These are phyloP conservation scores for Yamadazyma buinensis DNA, from an alignment of 1,139 yeast species.

Conservation along the genomic window DNA sequence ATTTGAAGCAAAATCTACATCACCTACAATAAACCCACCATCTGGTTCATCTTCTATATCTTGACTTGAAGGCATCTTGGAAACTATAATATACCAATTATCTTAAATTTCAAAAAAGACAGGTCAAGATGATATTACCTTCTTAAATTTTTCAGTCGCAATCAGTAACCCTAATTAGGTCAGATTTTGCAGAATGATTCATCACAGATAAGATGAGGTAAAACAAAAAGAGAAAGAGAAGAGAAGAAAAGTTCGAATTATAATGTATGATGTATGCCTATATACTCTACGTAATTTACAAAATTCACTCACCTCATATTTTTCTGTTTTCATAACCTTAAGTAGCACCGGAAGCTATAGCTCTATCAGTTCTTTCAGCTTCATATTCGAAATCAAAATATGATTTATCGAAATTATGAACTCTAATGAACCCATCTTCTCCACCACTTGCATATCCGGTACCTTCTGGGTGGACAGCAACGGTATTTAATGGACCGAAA, in stretches of 20 bases:
- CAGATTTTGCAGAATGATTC: too few species aligned
- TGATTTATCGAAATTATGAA: slow-evolving; percentile 88
- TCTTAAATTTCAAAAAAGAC: too few species aligned
- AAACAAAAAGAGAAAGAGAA: neutral
- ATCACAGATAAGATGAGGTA: too few species aligned
- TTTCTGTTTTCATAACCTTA: slow-evolving; percentile 1
- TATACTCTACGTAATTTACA: slow-evolving; percentile 4
- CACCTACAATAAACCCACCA: slow-evolving; percentile 45
- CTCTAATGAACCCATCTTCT: slow-evolving; percentile 96
- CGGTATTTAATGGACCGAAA: slow-evolving; percentile 95
- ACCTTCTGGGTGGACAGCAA: slow-evolving; percentile 95
- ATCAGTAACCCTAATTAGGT: too few species aligned
- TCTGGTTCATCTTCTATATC: slow-evolving; percentile 14
- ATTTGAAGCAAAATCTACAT: slow-evolving; percentile 22
- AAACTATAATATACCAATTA: too few species aligned
- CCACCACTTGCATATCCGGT: slow-evolving; percentile 93
- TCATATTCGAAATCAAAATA: slow-evolving; percentile 92
- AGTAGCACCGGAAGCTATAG: slow-evolving; percentile 32
- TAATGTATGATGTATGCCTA: slow-evolving; percentile 1
- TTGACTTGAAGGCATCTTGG: slow-evolving; percentile 9
- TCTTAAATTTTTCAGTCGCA: too few species aligned
- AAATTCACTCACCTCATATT: neutral
- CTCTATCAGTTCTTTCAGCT: slow-evolving; percentile 76
- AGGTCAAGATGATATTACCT: too few species aligned
- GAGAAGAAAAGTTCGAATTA: neutral